Evolutionary conservation across 495 filamentous ascomycete genomes (phyloP), one percentile per base, ranked within the genome.

Genomic region (Friedmanniomyces endolithicus): DNA sequence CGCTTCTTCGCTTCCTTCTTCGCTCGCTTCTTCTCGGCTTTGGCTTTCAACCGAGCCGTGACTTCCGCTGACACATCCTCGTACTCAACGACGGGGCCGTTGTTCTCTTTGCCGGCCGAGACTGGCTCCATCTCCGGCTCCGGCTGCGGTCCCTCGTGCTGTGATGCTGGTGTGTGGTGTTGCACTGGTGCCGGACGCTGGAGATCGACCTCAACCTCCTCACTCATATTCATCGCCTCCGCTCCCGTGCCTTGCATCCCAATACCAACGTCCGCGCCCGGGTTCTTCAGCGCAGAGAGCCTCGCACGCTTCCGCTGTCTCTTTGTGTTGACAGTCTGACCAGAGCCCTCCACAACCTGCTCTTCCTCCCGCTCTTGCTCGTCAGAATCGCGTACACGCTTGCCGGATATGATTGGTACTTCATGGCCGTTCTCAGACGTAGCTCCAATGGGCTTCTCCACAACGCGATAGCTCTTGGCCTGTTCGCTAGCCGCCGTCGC

Each of bases 41-140:
- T 72, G 14, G 61, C 64, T 54, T 66, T 66, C 44, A 72, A 16
- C 12, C 67, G 56, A 17, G 64, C 66, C 12, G 70, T 63, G 0
- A 72, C 70, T 49, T 70, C 67, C 6, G 48, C 65, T 24, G 63
- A 64, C 16, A 72, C 68, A 41, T 72, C 70, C 51, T 71, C 70
- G 47, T 62, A 64, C 48, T 67, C 52, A 2, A 70, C 46, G 6
- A 1, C 53, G 35, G 62, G 64, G 1, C 48, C 48, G 35, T 66
- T 67, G 31, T 66, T 66, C 29, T 51, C 43, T 27, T 56, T 37
- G 1, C 7, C 23, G 6, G 31, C 41, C 14, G 45, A 23, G 16
- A 14, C 46, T 9, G 46, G 46, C 46, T 50, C 34, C 12, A 8
- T 9, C 33, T 22, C n/a, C 20, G 33, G n/a, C n/a, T n/a, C n/a